Evolutionary conservation across 139 green algal species (phyloP).

Genomic region (Chloropicon primus): DNA sequence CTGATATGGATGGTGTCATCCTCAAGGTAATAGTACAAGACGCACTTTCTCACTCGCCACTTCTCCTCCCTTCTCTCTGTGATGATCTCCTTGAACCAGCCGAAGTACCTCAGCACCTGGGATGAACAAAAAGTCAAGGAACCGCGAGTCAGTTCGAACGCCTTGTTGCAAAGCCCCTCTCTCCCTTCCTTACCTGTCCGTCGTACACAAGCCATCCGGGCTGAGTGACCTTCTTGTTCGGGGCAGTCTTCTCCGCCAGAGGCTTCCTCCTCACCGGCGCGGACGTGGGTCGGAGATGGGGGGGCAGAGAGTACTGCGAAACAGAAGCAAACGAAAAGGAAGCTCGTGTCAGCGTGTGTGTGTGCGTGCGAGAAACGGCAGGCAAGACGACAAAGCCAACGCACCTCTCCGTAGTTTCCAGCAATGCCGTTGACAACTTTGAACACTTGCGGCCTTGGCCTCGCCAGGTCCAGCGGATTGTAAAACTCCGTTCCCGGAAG

Average conservation of each 20-base stretch:
- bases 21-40: constrained; percentile 8
- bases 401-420: background rate
- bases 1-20: constrained; percentile 10
- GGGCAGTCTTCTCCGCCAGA: background rate
- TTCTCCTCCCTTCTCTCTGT: background rate
- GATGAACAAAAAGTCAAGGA: background rate
- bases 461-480: background rate
- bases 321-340: background rate
- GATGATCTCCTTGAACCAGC: constrained; percentile 1
- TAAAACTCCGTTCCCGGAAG: background rate
- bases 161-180: too few relatives aligned
- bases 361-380: background rate
- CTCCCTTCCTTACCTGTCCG: background rate
- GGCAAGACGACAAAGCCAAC: background rate
- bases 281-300: background rate
- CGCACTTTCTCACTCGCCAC: constrained; percentile 1
- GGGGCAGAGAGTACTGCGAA: background rate
- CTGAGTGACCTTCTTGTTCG: background rate
- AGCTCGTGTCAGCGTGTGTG: background rate
- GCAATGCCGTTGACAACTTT: background rate
- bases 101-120: constrained; percentile 4
- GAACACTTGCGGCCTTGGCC: background rate
- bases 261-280: background rate
- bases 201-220: background rate
- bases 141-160: too few relatives aligned